Base-by-base conservation (phyloP, 2,329 filamentous ascomycete genomes). In the Torrubiella hemipterigena region DNA sequence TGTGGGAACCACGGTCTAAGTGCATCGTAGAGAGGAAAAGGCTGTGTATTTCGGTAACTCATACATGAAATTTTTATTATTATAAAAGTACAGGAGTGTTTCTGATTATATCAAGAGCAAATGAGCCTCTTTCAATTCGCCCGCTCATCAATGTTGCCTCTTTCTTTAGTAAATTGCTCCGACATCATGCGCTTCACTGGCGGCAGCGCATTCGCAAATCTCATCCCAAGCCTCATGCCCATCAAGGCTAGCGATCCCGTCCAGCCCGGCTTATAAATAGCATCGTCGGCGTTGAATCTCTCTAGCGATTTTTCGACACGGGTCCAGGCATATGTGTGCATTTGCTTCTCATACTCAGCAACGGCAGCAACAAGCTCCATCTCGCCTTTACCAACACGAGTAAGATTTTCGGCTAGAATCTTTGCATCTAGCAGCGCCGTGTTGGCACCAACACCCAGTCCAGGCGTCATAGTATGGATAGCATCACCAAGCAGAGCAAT, bases 381-480 rank as follows among this genome's bases (percentile, higher is more conserved):
- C 14, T 32, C 26, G n/a, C 29, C 36, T 3, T n/a, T 14, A 11
- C 24, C 33, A 2, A 29, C 33, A 13, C 27, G 20, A 5, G 28
- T 17, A 8, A 38, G 26, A 14, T 28, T 30, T 8, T 36, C 25
- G 11, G 31, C 31, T 3, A 38, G 37, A 16, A 38, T 36, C 10
- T 35, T 35, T 4, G 38, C 38, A 16, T 43, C 41, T 14, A 42
- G 33, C 16, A 43, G 34, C 6, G 39, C 41, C 5, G 37, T 38
- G 28, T 41, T 41, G 12, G 39, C 41, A 15, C 41, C 41, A n/a
- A 42, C 37, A 14, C 36, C 41, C 2, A 39, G 34, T 6, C 36
- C 37, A 2, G 45, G 45, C 3, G 41, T 33, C 42, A 46, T 47
- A 29, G 42, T 38, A 29, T 47, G 45, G 19, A 41, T 39, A 2